phyloP scores from a whole-genome alignment of 2,329 filamentous ascomycete genomes.

The Ascochyta lentis region DNA sequence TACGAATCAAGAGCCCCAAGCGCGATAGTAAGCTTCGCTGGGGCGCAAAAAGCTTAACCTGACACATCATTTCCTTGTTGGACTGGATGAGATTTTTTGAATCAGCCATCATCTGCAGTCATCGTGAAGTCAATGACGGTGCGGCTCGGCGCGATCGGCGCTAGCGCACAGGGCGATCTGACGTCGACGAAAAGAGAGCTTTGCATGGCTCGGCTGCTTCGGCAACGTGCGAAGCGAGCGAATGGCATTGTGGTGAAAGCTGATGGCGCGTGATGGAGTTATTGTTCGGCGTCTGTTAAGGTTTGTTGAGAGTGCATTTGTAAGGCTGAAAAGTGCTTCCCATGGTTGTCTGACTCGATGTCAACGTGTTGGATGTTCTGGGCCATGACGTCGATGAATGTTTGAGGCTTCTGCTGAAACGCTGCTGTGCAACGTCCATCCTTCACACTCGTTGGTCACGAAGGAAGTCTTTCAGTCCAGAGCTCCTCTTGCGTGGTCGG shows the following conservation, averaged over 20 bases:
- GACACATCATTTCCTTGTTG: neutral
- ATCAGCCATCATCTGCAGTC: constrained; percentile 1
- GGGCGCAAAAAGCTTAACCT: constrained; percentile 9
- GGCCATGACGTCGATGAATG: neutral
- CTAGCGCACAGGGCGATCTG: constrained; percentile 6
- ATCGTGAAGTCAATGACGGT: constrained; percentile 17
- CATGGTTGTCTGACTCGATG: neutral
- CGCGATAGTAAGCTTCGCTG: neutral
- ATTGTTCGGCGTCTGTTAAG: neutral
- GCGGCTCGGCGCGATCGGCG: constrained; percentile 17
- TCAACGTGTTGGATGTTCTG: neutral
- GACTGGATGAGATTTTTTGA: neutral
- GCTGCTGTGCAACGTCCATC: too few species aligned
- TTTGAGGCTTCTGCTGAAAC: too few species aligned
- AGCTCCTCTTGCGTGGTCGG: too few species aligned
- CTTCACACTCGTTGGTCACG: too few species aligned
- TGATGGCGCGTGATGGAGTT: neutral
- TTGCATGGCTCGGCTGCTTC: constrained; percentile 2
- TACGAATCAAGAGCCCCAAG: constrained; percentile 3
- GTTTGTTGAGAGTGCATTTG: constrained; percentile 10
- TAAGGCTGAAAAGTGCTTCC: constrained; percentile 2
- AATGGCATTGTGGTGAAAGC: neutral
- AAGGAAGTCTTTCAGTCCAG: too few species aligned
- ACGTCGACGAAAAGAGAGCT: constrained; percentile 10
- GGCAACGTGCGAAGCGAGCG: neutral